phyloP scores from a whole-genome alignment of 805 yeast species.

The Candida ficus region DNA sequence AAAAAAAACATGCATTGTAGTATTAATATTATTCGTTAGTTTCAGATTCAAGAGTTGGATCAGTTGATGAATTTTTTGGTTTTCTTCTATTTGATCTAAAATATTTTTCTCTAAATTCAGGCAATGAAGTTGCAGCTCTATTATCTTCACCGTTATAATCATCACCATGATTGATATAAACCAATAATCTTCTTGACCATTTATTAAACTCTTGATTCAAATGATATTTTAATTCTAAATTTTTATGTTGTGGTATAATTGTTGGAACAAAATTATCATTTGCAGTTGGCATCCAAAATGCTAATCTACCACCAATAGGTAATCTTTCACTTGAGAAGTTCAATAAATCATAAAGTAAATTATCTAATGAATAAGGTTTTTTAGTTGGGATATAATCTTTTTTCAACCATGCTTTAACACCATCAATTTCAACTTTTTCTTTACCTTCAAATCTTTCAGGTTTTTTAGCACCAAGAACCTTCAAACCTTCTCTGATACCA shows the following conservation, averaged over 20 bases:
- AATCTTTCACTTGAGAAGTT: slow-evolving; percentile 67
- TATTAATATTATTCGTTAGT: not conserved
- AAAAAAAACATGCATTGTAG: too few species aligned
- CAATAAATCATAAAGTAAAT: slow-evolving; percentile 72
- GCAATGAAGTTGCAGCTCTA: slow-evolving; percentile 24
- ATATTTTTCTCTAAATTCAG: slow-evolving; percentile 25
- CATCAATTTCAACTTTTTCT: slow-evolving; percentile 70
- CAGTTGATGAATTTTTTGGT: too few species aligned
- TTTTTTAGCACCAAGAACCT: slow-evolving; percentile 81
- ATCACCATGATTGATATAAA: slow-evolving; percentile 66
- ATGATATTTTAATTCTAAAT: slow-evolving; percentile 62
- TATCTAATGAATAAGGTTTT: slow-evolving; percentile 79
- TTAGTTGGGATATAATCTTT: slow-evolving; percentile 89
- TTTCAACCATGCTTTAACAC: slow-evolving; percentile 69
- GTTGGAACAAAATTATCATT: slow-evolving; percentile 73
- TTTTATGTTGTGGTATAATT: slow-evolving; percentile 72
- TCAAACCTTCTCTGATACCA: slow-evolving; percentile 93
- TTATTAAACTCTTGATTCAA: slow-evolving; percentile 86
- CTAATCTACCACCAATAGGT: slow-evolving; percentile 71
- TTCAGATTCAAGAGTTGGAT: not conserved
- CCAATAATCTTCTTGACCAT: slow-evolving; percentile 87
- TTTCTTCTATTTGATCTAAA: slow-evolving; percentile 16
- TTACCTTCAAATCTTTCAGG: slow-evolving; percentile 66
- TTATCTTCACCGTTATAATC: slow-evolving; percentile 45
- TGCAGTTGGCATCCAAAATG: slow-evolving; percentile 98